Evolutionary conservation across 2,329 filamentous ascomycete genomes (phyloP).

Genomic region (Apiospora aurea): DNA sequence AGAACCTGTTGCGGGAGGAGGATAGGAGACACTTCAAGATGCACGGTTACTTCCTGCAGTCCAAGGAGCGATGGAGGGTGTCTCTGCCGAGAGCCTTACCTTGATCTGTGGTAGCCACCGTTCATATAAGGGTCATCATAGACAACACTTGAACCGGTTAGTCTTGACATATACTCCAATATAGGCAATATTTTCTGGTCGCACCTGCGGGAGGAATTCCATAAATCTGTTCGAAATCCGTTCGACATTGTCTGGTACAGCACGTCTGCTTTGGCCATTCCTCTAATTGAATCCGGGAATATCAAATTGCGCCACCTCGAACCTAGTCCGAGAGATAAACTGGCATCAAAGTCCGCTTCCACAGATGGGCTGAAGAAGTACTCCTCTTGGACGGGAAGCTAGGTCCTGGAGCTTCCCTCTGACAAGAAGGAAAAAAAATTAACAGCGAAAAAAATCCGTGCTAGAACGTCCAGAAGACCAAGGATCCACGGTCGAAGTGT

Average conservation of each 20-base stretch:
- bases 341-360: slow-evolving; percentile 23
- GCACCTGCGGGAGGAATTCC: slow-evolving; percentile 62
- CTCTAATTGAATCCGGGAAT: neutral
- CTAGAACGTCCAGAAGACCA: slow-evolving; percentile 25
- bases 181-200: slow-evolving; percentile 40
- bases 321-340: slow-evolving; percentile 27
- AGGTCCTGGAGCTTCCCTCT: slow-evolving; percentile 6
- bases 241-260: slow-evolving; percentile 44
- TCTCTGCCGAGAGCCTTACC: slow-evolving; percentile 39
- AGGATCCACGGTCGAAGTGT: slow-evolving; percentile 26
- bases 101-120: slow-evolving; percentile 41
- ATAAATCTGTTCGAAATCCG: slow-evolving; percentile 45
- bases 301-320: slow-evolving; percentile 27
- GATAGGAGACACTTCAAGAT: slow-evolving; percentile 52
- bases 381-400: slow-evolving; percentile 20
- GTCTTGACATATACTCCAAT: slow-evolving; percentile 33
- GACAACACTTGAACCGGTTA: slow-evolving; percentile 40
- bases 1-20: slow-evolving; percentile 43
- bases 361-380: slow-evolving; percentile 22
- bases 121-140: slow-evolving; percentile 41
- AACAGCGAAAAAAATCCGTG: neutral
- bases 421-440: slow-evolving; percentile 7
- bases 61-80: slow-evolving; percentile 30
- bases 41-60: slow-evolving; percentile 43
- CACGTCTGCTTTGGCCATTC: slow-evolving; percentile 27